Evolutionary conservation across 148 eudicot genomes (phyloP).

Genomic region (Euryodendron excelsum): DNA sequence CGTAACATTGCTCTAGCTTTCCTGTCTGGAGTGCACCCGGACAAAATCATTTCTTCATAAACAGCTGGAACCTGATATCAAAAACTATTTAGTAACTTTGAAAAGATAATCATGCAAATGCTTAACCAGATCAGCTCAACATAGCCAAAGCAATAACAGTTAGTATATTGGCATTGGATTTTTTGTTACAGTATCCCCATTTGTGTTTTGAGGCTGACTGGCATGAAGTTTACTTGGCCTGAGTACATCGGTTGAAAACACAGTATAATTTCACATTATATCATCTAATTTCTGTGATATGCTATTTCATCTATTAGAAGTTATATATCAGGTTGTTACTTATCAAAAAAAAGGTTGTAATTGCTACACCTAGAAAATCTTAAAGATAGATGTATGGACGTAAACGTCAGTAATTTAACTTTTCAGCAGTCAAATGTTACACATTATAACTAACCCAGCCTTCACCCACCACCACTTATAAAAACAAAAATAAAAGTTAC

Average conservation of each 20-base stretch:
- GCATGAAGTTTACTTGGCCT: no score
- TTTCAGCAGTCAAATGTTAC: neutral
- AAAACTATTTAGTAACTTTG: neutral
- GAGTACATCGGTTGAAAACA: no score
- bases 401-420: neutral
- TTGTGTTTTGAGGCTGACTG: neutral
- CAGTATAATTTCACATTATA: no score
- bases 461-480: no score
- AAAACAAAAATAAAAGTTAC: no score
- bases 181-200: neutral
- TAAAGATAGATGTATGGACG: neutral
- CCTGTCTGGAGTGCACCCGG: conserved; percentile 83
- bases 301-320: no score
- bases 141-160: neutral
- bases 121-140: conserved; percentile 4
- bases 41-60: conserved; percentile 86
- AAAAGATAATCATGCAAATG: conserved; percentile 1
- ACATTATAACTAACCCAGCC: no score
- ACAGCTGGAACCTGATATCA: conserved; percentile 82
- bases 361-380: neutral
- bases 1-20: conserved; percentile 92
- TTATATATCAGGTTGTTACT: no score
- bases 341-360: neutral
- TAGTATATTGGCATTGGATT: neutral
- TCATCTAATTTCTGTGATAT: no score